A percentile compares a stretch with the other conserved stretches of the same genome.
Conservation (phyloP, 148 eudicot species). For the Diospyros lotus region DNA sequence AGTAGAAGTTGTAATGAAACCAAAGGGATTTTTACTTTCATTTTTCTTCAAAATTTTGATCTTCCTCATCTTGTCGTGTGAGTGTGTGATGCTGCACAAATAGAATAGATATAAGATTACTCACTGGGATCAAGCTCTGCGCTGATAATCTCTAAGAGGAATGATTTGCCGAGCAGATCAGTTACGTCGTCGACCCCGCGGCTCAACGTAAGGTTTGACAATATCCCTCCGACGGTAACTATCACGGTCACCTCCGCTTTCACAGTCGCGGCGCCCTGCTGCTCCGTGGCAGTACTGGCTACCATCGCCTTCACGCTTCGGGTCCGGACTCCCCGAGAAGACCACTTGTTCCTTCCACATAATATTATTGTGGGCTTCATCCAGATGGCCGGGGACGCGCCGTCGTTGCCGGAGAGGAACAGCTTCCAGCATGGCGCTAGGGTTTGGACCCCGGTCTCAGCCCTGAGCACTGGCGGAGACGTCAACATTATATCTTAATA, state of each 20-base stretch:
- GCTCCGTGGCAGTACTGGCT: too few relatives aligned
- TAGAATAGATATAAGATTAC: neutral
- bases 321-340: too few relatives aligned
- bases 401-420: neutral
- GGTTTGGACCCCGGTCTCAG: neutral
- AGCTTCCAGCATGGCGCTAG: neutral
- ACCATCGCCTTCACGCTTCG: too few relatives aligned
- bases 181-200: conserved; percentile 24
- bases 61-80: too few relatives aligned
- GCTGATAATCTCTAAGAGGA: conserved; percentile 41
- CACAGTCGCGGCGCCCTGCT: neutral
- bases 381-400: neutral
- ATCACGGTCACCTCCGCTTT: conserved; percentile 12
- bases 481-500: too few relatives aligned
- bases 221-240: conserved; percentile 25
- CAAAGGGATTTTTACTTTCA: too few relatives aligned
- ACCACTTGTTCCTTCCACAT: neutral
- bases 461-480: too few relatives aligned
- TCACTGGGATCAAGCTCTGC: conserved; percentile 34
- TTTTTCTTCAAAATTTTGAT: too few relatives aligned
- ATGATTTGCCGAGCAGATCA: conserved; percentile 31
- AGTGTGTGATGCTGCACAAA: neutral
- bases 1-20: too few relatives aligned
- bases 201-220: too few relatives aligned
- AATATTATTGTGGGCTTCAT: neutral